phyloP scores from a whole-genome alignment of 1,139 yeast species.

The Lodderomyces theae region DNA sequence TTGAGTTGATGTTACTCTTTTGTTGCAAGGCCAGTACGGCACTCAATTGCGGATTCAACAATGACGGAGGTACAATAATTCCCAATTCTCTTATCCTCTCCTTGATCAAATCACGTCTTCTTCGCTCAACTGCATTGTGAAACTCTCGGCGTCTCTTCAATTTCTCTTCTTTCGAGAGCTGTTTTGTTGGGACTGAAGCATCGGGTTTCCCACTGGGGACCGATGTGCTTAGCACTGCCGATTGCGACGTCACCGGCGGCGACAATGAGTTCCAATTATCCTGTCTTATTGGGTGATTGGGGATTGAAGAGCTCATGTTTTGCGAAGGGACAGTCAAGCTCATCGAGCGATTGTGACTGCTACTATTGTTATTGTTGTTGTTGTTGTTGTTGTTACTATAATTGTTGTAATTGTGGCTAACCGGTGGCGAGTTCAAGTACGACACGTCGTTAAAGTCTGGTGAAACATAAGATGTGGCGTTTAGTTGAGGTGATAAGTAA shows the following conservation, averaged over 20 bases:
- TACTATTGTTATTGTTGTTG: background rate
- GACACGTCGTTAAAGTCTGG: constrained; percentile 20
- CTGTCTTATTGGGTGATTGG: constrained; percentile 18
- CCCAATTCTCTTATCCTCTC: constrained; percentile 75
- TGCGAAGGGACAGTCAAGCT: constrained; percentile 9
- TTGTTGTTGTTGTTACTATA: background rate
- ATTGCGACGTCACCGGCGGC: constrained; percentile 26
- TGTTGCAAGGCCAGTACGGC: constrained; percentile 49
- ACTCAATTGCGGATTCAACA: constrained; percentile 50
- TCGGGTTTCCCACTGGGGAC: constrained; percentile 10
- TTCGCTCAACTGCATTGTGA: constrained; percentile 79
- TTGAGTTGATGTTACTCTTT: constrained; percentile 29
- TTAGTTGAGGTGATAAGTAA: constrained; percentile 28
- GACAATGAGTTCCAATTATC: constrained; percentile 22
- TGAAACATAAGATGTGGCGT: constrained; percentile 23
- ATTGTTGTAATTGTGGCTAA: too few species aligned
- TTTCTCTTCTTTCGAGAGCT: constrained; percentile 66
- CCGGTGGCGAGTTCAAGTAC: constrained; percentile 39
- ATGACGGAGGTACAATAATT: constrained; percentile 65
- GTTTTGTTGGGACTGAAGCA: constrained; percentile 33
- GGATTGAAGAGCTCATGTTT: constrained; percentile 24
- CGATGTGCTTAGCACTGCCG: constrained; percentile 14
- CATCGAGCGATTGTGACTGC: background rate
- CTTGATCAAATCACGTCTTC: constrained; percentile 75
- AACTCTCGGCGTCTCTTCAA: constrained; percentile 68